Conservation (phyloP, 768 basidiomycete species). For the Ephemerocybe angulata region DNA sequence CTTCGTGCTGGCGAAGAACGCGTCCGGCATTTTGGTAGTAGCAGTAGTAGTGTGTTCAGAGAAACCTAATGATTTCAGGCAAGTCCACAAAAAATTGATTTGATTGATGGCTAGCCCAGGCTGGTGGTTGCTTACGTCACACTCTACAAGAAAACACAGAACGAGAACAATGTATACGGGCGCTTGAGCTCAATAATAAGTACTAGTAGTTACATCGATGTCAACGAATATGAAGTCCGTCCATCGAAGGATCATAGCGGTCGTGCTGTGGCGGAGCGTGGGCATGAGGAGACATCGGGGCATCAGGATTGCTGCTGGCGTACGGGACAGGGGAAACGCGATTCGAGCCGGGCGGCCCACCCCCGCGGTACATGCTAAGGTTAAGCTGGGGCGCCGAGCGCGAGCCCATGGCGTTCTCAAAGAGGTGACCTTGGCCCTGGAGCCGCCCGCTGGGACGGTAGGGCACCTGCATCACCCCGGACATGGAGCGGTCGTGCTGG, state of each 20-base stretch:
- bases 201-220: neutral
- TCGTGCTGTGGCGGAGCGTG: no score
- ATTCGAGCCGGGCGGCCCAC: constrained; percentile 13
- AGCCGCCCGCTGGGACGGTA: constrained; percentile 25
- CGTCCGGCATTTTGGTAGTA: constrained; percentile 61
- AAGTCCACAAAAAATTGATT: neutral
- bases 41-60: constrained; percentile 4
- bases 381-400: constrained; percentile 19
- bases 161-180: no score
- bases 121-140: no score
- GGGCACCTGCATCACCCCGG: constrained; percentile 13
- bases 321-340: constrained; percentile 15
- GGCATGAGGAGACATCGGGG: constrained; percentile 8
- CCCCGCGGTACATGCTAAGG: constrained; percentile 14
- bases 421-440: constrained; percentile 24
- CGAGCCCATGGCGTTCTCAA: constrained; percentile 12
- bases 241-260: no score
- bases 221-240: neutral
- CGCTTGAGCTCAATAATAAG: neutral
- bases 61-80: constrained; percentile 5
- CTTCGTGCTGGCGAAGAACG: constrained; percentile 70
- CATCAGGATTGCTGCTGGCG: constrained; percentile 19
- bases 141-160: no score
- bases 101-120: neutral
- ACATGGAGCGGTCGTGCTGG: constrained; percentile 11